Base-by-base conservation (phyloP, 2,329 filamentous ascomycete species). In the Gnomoniopsis smithogilvyi region DNA sequence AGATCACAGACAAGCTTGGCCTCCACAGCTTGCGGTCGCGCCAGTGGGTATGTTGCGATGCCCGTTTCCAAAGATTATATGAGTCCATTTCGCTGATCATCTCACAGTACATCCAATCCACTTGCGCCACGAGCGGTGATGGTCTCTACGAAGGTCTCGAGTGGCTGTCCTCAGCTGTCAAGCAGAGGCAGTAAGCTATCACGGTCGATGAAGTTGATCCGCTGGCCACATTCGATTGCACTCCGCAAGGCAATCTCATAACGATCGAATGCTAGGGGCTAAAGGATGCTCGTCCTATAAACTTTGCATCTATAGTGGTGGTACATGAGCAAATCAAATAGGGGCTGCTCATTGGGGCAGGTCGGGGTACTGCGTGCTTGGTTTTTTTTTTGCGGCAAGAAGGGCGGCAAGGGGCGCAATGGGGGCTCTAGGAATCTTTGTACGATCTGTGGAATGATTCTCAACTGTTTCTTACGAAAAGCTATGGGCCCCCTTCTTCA, bases 1-100 rank as follows among this genome's bases (percentile, higher is more conserved):
- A 99, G 84, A 98, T 99, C 79, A 99, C 95, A 78, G 94, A 99
- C 83, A 97, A 98, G 88, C 92, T 99, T 78, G 95, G 95, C 75
- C 92, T 99, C 73, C 94, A 98, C 88, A 96, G 91, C 82, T 85
- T 99, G 86, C 92, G 92, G 86, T 92, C 96, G 84, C 93, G 95
- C 78, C 90, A 92, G 73, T 99, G 95, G 95, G 95, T 99, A 93
- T 77, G 92, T 81, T 65, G 48, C 62, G 45, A 26, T 58, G 54
- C n/a, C 26, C n/a, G 19, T 30, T 21, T 14, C 15, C 51, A 22
- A 15, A 22, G n/a, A 26, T n/a, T 15, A 49, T 45, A 14, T 15
- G 11, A 19, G 52, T 48, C 51, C 11, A 36, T 34, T 1, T 43
- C n/a, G 34, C n/a, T 63, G 64, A 62, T 61, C 59, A 21, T 33